These are phyloP conservation scores for Warburgia ugandensis DNA, from an alignment of 164 flowering plant species.

Conservation along the genomic window DNA sequence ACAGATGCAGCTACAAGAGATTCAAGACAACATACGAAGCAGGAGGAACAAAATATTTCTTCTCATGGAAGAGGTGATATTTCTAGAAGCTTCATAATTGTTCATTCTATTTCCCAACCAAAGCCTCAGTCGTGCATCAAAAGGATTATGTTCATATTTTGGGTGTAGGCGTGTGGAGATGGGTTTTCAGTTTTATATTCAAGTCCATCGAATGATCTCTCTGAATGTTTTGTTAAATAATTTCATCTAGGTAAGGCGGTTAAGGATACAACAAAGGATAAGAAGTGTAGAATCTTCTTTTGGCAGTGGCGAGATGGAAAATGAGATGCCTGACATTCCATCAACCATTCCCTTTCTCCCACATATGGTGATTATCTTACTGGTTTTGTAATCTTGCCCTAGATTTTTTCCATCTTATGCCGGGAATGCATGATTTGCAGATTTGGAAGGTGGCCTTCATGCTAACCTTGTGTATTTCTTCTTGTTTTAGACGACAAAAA, in stretches of 20 bases:
- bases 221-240: not conserved
- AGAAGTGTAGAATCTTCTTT: conserved; percentile 28
- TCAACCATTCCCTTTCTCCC: conserved; percentile 87
- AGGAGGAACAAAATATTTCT: conserved; percentile 86
- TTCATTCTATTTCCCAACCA: not conserved
- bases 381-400: not conserved
- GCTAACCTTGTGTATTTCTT: conserved; percentile 1
- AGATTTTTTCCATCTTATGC: not conserved
- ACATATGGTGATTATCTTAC: conserved; percentile 46
- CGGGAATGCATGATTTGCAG: not conserved
- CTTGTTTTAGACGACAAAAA: conserved; percentile 50
- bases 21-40: conserved; percentile 72
- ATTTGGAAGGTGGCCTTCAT: not conserved
- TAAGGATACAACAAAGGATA: conserved; percentile 65
- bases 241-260: conserved; percentile 58
- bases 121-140: not conserved
- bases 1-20: conserved; percentile 77
- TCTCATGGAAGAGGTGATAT: conserved; percentile 89
- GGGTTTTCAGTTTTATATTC: not conserved
- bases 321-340: conserved; percentile 88
- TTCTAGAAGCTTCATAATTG: conserved; percentile 3
- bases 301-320: conserved; percentile 38
- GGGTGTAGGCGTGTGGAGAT: not conserved
- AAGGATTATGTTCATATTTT: not conserved
- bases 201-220: no score